A percentile compares a stretch with the other conserved stretches of the same genome.
These are phyloP conservation scores for Sphaerulina musiva DNA, from an alignment of 2,329 filamentous ascomycete genomes.

Conservation along the genomic window DNA sequence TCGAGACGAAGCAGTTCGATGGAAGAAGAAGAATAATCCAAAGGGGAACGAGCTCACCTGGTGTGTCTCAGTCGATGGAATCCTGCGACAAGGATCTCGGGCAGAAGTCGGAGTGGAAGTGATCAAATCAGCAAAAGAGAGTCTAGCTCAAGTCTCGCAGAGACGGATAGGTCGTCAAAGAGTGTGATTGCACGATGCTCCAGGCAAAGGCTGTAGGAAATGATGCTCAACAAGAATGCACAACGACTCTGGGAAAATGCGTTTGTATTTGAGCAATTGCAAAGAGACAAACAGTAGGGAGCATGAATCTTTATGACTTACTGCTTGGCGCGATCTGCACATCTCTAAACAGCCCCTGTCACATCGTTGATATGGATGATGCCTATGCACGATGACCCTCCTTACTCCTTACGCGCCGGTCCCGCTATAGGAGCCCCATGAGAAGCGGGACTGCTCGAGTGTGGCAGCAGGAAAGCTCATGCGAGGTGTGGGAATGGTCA, in stretches of 20 bases:
- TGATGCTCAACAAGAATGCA: background rate
- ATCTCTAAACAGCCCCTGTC: constrained; percentile 14
- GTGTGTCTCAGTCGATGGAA: constrained; percentile 4
- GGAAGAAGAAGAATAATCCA: background rate
- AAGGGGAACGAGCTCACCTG: constrained; percentile 11
- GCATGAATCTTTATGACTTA: constrained; percentile 16
- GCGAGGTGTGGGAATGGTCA: constrained; percentile 13
- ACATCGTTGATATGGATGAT: constrained; percentile 11
- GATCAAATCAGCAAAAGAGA: constrained; percentile 20
- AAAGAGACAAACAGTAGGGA: background rate
- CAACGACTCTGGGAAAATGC: background rate
- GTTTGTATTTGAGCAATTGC: constrained; percentile 4
- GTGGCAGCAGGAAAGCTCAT: constrained; percentile 16
- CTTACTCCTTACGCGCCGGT: constrained; percentile 18
- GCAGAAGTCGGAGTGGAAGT: constrained; percentile 3
- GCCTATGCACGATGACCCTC: constrained; percentile 10
- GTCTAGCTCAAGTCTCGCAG: constrained; percentile 24
- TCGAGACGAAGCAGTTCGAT: background rate
- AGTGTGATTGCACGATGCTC: constrained; percentile 23
- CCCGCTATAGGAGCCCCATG: constrained; percentile 15
- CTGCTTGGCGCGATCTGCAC: constrained; percentile 22
- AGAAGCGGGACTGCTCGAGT: constrained; percentile 14
- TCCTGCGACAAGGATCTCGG: constrained; percentile 9
- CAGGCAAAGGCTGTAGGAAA: constrained; percentile 15
- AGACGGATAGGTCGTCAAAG: constrained; percentile 11